Conservation (phyloP, 2,329 filamentous ascomycete genomes). For the Exserohilum rostratum region DNA sequence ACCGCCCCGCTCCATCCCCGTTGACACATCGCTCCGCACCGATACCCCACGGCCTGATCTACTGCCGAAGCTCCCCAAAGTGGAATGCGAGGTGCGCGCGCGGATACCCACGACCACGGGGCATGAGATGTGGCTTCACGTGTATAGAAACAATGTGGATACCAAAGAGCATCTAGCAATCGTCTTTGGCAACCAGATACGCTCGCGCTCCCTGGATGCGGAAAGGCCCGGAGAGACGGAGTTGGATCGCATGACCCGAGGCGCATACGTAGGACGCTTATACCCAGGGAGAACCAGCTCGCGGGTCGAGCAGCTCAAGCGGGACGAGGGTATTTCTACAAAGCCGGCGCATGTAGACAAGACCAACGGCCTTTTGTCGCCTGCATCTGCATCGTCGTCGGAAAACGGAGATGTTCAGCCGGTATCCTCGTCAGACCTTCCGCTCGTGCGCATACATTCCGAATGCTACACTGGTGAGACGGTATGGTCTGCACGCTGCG, state of each 20-base stretch:
- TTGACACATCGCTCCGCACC: constrained; percentile 46
- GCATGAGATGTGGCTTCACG: constrained; percentile 94
- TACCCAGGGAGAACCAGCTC: constrained; percentile 84
- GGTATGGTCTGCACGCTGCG: constrained; percentile 95
- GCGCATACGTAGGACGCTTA: constrained; percentile 87
- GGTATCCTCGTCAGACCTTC: constrained; percentile 54
- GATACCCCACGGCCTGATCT: constrained; percentile 68
- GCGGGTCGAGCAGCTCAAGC: constrained; percentile 62
- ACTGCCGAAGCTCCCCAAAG: constrained; percentile 76
- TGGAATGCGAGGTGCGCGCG: constrained; percentile 93
- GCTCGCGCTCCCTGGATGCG: constrained; percentile 72
- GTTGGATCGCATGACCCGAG: constrained; percentile 89
- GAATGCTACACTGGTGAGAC: constrained; percentile 99
- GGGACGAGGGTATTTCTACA: constrained; percentile 43
- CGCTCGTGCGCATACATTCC: constrained; percentile 92
- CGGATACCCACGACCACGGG: constrained; percentile 91
- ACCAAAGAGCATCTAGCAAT: constrained; percentile 97
- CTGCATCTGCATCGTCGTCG: constrained; percentile 32
- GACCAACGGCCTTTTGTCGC: constrained; percentile 20
- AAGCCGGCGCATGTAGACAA: constrained; percentile 18
- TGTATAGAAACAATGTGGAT: constrained; percentile 92
- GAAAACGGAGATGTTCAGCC: constrained; percentile 36
- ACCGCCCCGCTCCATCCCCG: constrained; percentile 50
- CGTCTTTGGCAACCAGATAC: constrained; percentile 88
- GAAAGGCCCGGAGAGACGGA: constrained; percentile 79